Conservation (phyloP, 2,329 filamentous ascomycete genomes). For the Nannizzia gypsea region DNA sequence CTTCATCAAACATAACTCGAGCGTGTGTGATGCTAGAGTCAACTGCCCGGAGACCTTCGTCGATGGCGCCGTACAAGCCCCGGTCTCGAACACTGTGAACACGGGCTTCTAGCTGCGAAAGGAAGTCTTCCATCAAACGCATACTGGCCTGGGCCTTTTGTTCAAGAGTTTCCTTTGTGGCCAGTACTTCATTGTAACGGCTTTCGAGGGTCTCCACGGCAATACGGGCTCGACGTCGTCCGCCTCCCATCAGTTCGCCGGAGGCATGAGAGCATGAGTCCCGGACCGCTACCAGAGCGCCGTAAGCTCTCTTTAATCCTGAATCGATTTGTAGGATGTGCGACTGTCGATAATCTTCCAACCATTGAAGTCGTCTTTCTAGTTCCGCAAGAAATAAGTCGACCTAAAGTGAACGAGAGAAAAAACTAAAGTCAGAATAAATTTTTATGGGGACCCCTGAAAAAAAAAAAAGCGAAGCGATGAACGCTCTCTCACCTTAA, state of each 20-base stretch:
- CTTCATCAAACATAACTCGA: constrained; percentile 64
- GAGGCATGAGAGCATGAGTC: constrained; percentile 82
- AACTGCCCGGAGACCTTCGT: constrained; percentile 65
- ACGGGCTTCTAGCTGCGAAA: constrained; percentile 72
- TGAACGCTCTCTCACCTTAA: constrained; percentile 26
- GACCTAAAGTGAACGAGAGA: constrained; percentile 21
- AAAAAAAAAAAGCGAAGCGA: background rate
- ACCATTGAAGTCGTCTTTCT: constrained; percentile 71
- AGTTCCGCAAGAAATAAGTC: constrained; percentile 58
- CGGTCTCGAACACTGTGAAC: constrained; percentile 69
- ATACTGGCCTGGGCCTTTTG: constrained; percentile 86
- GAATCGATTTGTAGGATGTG: constrained; percentile 70
- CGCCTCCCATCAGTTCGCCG: constrained; percentile 78
- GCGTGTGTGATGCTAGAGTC: constrained; percentile 68
- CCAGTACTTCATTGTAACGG: constrained; percentile 75
- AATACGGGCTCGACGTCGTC: constrained; percentile 69
- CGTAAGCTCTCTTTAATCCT: constrained; percentile 72
- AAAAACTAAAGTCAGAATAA: background rate
- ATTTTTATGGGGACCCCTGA: background rate
- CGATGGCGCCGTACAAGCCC: constrained; percentile 66
- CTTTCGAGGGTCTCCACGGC: constrained; percentile 87
- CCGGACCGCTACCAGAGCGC: constrained; percentile 74
- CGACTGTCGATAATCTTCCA: constrained; percentile 78
- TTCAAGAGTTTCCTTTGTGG: constrained; percentile 72
- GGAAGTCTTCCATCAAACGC: constrained; percentile 70